These are phyloP conservation scores for Shiraia bambusicola DNA, from an alignment of 2,329 filamentous ascomycete genomes.

Conservation along the genomic window DNA sequence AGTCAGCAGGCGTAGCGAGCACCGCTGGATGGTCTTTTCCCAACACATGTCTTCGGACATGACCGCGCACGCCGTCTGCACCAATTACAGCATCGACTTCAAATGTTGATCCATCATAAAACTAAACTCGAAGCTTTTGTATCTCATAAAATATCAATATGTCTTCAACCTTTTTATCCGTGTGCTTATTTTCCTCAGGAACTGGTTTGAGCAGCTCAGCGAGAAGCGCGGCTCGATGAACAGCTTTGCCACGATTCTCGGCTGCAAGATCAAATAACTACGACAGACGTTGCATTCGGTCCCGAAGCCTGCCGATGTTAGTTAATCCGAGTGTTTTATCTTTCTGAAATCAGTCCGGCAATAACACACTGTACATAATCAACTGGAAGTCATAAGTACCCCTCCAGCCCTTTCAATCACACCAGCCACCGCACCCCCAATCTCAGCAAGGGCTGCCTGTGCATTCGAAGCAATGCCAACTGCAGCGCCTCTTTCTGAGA, in stretches of 20 bases:
- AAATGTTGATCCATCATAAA: constrained; percentile 44
- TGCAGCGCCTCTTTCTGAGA: constrained; percentile 44
- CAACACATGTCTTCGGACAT: constrained; percentile 10
- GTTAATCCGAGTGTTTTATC: neutral
- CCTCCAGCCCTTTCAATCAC: constrained; percentile 12
- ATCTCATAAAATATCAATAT: neutral
- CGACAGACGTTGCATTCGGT: neutral
- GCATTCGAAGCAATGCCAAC: constrained; percentile 46
- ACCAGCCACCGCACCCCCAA: constrained; percentile 5
- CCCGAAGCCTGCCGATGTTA: neutral
- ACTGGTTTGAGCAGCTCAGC: constrained; percentile 5
- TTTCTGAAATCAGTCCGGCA: neutral
- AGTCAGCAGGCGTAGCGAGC: constrained; percentile 2
- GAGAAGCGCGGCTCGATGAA: constrained; percentile 4
- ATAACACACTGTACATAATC: constrained; percentile 7
- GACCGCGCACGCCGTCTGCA: constrained; percentile 24
- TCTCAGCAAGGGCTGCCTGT: constrained; percentile 12
- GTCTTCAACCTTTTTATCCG: constrained; percentile 1
- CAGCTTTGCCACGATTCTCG: constrained; percentile 1
- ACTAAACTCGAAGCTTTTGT: constrained; percentile 38
- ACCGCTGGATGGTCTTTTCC: constrained; percentile 10
- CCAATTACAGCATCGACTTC: constrained; percentile 32
- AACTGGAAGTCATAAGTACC: constrained; percentile 13
- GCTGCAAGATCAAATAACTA: constrained; percentile 3
- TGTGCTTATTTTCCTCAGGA: constrained; percentile 1